Evolutionary conservation across 202 grass and related monocot species (phyloP), one percentile per base, ranked within the genome.

Genomic region (Carex arenaria): DNA sequence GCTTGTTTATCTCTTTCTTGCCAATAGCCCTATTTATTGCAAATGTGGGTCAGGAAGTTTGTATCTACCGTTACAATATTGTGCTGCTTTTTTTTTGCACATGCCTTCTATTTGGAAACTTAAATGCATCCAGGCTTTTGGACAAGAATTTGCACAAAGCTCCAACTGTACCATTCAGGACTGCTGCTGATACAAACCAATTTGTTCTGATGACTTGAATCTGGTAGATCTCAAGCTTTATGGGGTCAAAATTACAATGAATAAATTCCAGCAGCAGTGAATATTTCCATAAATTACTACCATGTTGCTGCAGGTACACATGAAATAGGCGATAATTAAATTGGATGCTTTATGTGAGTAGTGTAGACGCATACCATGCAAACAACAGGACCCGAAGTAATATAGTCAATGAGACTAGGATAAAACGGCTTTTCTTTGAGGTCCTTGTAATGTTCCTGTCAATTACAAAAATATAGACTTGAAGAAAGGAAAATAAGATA

Each of bases 321-420:
- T 56, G 17, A 77, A 56, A 28, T 26, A 45, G 47, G 18, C 43
- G 11, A 71, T 60, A 61, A 30, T 49, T 10, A 26, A 82, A 19
- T 1, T 34, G 2, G 34, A 84, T 80, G 63, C 9, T 23, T 55
- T 56, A 56, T 36, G 73, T n/a, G 6, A 59, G 52, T 7, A 59
- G 52, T 7, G 0, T 55, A 85, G 72, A 87, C 43, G 54, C 73
- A 79, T 93, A 95, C 95, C 95, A 98, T 98, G 85, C 92, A 98
- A 89, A 98, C 89, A 86, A 98, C 95, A 73, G 95, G 93, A 5
- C 95, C 95, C 74, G 95, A 98, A 86, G 95, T 95, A 80, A 98
- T 93, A 77, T 95, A 98, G 30, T 93, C 66, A 0, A 90, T 95
- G 31, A 98, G 73, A 11, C 53, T 88, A 71, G 95, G 95, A 84